Percentiles rank a stretch among this genome's conserved stretches.
Evolutionary conservation across 495 filamentous ascomycete species (phyloP).

Genomic region (Aspergillus mulundensis): DNA sequence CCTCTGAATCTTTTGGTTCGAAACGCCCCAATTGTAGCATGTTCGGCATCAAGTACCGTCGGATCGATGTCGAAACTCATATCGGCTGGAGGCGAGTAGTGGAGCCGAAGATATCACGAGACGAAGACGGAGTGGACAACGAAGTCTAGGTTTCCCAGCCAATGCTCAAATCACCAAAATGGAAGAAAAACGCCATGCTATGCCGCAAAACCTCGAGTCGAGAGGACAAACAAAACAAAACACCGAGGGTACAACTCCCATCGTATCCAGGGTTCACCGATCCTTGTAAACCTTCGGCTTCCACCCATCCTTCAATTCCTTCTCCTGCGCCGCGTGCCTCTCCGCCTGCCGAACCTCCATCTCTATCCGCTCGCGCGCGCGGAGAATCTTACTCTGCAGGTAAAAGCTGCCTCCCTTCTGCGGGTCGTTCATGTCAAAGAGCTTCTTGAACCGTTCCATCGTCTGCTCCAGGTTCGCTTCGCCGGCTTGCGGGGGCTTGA

Average conservation of each 20-base stretch:
- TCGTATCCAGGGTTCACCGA: conserved; percentile 41
- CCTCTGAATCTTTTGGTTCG: background rate
- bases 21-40: background rate
- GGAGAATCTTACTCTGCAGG: conserved; percentile 90
- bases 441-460: conserved; percentile 83
- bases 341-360: conserved; percentile 58
- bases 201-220: conserved; percentile 32
- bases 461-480: conserved; percentile 70
- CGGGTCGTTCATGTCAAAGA: conserved; percentile 93
- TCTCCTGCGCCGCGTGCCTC: conserved; percentile 48
- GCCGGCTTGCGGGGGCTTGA: conserved; percentile 79
- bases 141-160: conserved; percentile 25
- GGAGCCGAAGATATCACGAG: background rate
- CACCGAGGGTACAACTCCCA: background rate
- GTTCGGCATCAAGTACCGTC: background rate
- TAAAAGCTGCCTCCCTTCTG: conserved; percentile 96
- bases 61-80: background rate
- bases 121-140: background rate
- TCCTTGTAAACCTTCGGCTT: conserved; percentile 95
- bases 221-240: conserved; percentile 12
- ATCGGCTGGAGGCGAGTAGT: too few species aligned
- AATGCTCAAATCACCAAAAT: conserved; percentile 26
- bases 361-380: conserved; percentile 89
- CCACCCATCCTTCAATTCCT: conserved; percentile 78
- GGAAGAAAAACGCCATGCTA: conserved; percentile 52